Evolutionary conservation across 805 yeast genomes (phyloP).

Genomic region (Candida tallmaniae): DNA sequence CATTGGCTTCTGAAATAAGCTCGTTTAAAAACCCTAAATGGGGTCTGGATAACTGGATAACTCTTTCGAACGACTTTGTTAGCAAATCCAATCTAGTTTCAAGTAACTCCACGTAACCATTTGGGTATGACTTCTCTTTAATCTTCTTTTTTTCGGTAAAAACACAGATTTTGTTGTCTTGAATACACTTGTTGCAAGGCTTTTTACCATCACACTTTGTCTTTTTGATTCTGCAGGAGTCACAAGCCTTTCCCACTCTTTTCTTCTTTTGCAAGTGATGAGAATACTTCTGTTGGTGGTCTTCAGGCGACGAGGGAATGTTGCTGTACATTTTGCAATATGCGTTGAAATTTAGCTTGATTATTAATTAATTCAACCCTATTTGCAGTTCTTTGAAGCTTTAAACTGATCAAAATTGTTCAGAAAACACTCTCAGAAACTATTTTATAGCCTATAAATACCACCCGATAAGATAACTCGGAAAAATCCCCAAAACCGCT

Average conservation of each 20-base stretch:
- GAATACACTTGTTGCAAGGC: constrained; percentile 53
- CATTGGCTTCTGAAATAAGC: constrained; percentile 4
- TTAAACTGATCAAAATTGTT: too few relatives aligned
- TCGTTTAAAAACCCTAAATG: constrained; percentile 19
- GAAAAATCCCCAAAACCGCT: too few relatives aligned
- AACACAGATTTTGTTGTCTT: constrained; percentile 56
- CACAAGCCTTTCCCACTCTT: constrained; percentile 63
- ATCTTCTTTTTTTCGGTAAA: constrained; percentile 52
- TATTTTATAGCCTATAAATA: too few relatives aligned
- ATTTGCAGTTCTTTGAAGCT: too few relatives aligned
- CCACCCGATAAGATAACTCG: too few relatives aligned
- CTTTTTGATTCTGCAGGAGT: constrained; percentile 57
- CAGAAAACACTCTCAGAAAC: too few relatives aligned
- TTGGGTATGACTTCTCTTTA: constrained; percentile 53
- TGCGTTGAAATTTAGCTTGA: too few relatives aligned
- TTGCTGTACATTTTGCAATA: constrained; percentile 1
- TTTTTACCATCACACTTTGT: constrained; percentile 61
- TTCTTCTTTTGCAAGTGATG: constrained; percentile 32
- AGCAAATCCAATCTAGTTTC: constrained; percentile 54
- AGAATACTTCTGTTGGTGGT: constrained; percentile 7
- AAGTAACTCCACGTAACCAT: constrained; percentile 58
- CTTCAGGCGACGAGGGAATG: constrained; percentile 10
- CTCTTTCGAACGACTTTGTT: constrained; percentile 45
- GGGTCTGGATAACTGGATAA: constrained; percentile 25
- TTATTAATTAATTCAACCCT: too few relatives aligned